Evolutionary conservation across 352 stramenopile species (phyloP), one percentile per base, ranked within the genome.

Genomic region (Globisporangium nodosum): DNA sequence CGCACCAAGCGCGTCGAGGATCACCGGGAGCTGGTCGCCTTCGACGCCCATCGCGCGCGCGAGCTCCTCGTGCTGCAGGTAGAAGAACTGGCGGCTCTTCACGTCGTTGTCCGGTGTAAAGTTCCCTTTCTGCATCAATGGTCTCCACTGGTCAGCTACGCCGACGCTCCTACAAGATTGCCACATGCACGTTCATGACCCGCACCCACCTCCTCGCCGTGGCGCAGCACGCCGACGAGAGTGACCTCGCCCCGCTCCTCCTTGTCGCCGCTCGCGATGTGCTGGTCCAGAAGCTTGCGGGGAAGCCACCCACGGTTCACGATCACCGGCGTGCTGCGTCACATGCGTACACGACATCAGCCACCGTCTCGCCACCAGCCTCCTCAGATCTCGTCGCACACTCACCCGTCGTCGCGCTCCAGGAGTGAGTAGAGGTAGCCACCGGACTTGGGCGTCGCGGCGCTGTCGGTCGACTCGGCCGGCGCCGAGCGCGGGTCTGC

Each of bases 361-460:
- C 37, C 3, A 18, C 11, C 11, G 18, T 15, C 7, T 52, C 3
- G 13, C 37, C 13, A 50, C 27, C 12, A 5, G 35, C 48, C 16
- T 18, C 15, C 16, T 13, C 47, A 6, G n/a, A 18, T 31, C 8
- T n/a, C 3, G 8, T 21, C 18, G n/a, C n/a, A 15, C 37, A 18
- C 37, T 18, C 56, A 90, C 81, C 81, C 81, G 51, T 87, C 71
- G 1, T 85, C 70, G 48, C 85, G 81, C 43, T 87, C 64, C 42
- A 95, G 63, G 3, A 95, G 61, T 21, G 82, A 90, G 68, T 95
- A 95, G 52, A 95, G 78, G 68, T 93, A 95, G 39, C 85, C 85
- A 6, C 85, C 85, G 24, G 85, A 91, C 47, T 90, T 91, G 13
- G 86, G 75, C n/a, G 68, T 85, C 43, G 79, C 83, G 35, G 91